Evolutionary conservation across 2,329 filamentous ascomycete species (phyloP).

Genomic region (Waltergamsia citrina): DNA sequence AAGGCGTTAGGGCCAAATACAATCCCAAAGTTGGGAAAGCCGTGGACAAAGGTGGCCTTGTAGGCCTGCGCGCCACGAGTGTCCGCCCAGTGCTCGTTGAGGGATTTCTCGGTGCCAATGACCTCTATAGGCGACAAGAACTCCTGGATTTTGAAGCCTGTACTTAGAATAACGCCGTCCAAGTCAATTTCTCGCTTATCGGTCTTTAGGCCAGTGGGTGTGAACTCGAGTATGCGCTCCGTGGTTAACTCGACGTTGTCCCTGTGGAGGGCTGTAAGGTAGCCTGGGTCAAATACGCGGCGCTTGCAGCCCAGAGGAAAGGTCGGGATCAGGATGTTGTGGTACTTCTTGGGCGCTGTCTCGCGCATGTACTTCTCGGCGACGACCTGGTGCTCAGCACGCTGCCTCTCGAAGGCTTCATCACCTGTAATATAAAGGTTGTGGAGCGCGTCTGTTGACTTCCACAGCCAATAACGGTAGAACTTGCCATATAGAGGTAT

Average conservation of each 20-base stretch:
- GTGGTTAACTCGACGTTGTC: conserved; percentile 14
- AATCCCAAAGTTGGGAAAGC: conserved; percentile 21
- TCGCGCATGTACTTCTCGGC: too few relatives aligned
- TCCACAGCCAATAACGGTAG: too few relatives aligned
- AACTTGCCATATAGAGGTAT: too few relatives aligned
- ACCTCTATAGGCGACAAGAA: conserved; percentile 17
- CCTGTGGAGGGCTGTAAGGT: conserved; percentile 13
- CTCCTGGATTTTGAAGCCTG: conserved; percentile 13
- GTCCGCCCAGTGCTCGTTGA: conserved; percentile 15
- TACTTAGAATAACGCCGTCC: conserved; percentile 16
- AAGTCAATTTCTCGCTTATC: conserved; percentile 9
- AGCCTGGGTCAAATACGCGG: conserved; percentile 9
- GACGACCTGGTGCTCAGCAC: too few relatives aligned
- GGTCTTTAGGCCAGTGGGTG: conserved; percentile 12
- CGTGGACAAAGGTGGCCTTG: conserved; percentile 16
- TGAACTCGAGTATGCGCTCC: conserved; percentile 13
- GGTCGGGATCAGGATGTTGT: background rate
- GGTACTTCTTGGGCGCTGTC: conserved; percentile 4
- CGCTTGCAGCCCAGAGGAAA: conserved; percentile 4
- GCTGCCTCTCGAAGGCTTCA: too few relatives aligned
- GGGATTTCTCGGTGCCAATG: conserved; percentile 10
- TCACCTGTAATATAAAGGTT: too few relatives aligned
- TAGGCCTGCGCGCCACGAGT: conserved; percentile 18
- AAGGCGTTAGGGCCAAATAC: too few relatives aligned
- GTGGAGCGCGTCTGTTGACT: too few relatives aligned